Evolutionary conservation across 805 yeast species (phyloP), one percentile per base, ranked within the genome.

Genomic region (Pichia kluyveri): DNA sequence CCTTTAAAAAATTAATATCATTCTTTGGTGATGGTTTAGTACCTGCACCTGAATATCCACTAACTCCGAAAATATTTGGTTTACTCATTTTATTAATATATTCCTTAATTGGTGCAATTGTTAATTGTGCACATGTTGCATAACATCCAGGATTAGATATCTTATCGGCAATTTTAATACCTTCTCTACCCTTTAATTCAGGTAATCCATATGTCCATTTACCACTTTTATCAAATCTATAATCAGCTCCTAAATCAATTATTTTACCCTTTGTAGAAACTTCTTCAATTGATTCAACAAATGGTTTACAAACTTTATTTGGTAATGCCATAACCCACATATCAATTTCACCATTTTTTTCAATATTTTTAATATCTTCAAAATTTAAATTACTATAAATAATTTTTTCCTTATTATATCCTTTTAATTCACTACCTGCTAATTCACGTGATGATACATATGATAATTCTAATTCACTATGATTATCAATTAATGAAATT

Each of bases 281-380:
- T 19, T 80, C 72, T 55, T 82, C 86, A 57, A 86, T 85, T 27
- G 91, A 88, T 18, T 82, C 82, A 38, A 86, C 93, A 63, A 86
- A 85, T 47, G 89, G 93, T 62, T 82, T 81, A 62, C 98, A 93
- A 38, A 93, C 96, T 43, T 96, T 97, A 65, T 93, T 93, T 54
- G 99, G 99, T 60, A 93, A 76, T 2, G 99, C 99, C 99, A 95
- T 93, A 28, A 95, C 95, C 99, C 99, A 93, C 45, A 90, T 83
- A 60, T 93, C 99, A 50, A 93, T 86, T 46, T 79, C 86, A 44
- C 81, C 79, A 43, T 79, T 71, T 54, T 80, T 75, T 67, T 91
- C 99, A 53, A 93, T 69, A 54, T 72, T 69, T 60, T 80, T 80
- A 55, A 93, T 83, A 58, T 93, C 98, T 60, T 88, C 96, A 41